Percentiles rank a stretch among this genome's conserved stretches.
phyloP scores from a whole-genome alignment of 257 asterid genomes.

The Solanum peruvianum region DNA sequence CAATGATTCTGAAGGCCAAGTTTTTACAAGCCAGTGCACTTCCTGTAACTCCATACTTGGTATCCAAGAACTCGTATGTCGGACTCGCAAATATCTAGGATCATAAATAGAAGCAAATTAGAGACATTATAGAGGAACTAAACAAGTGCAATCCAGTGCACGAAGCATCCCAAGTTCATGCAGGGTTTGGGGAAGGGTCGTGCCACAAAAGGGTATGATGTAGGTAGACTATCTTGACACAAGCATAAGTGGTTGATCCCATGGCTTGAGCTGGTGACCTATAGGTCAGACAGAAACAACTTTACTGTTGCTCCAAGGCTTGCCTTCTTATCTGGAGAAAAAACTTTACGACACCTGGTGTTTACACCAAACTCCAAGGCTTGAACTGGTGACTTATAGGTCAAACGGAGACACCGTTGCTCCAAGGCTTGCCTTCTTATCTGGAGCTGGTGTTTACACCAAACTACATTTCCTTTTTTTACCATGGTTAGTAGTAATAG shows the following conservation, averaged over 20 bases:
- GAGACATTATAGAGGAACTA: not conserved
- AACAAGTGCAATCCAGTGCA: not conserved
- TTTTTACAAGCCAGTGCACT: conserved; percentile 53
- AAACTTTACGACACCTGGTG: not conserved
- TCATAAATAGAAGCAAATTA: not conserved
- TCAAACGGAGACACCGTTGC: not conserved
- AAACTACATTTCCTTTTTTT: not conserved
- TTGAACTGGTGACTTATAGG: not conserved
- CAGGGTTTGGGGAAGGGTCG: not conserved
- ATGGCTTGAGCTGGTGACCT: not conserved
- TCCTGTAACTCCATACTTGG: conserved; percentile 59
- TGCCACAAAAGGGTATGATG: not conserved
- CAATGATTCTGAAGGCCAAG: conserved; percentile 51
- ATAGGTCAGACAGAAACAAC: not conserved
- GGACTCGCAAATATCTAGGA: conserved; percentile 94
- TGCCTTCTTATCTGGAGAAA: not conserved
- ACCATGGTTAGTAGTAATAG: not conserved
- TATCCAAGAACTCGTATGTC: conserved; percentile 81
- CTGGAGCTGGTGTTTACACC: not conserved
- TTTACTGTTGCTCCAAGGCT: not conserved
- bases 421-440: not conserved
- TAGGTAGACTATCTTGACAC: not conserved
- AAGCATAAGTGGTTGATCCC: not conserved
- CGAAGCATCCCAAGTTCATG: not conserved
- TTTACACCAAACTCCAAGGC: not conserved